phyloP scores from a whole-genome alignment of 257 asterid genomes.

The Scutellaria minor region DNA sequence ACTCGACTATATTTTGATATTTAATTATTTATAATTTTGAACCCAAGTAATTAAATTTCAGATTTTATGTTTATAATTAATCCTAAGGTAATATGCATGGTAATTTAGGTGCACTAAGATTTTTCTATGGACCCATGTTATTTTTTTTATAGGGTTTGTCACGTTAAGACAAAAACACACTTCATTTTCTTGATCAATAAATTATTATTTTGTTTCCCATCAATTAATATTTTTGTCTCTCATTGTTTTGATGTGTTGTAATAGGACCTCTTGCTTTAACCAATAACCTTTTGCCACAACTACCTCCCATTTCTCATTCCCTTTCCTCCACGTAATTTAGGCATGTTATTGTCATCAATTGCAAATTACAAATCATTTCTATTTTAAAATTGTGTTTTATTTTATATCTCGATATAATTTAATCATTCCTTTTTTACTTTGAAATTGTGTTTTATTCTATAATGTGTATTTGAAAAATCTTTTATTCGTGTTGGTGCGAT shows the following conservation, averaged over 20 bases:
- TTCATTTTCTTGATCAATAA: constrained; percentile 41
- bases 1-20: too few relatives aligned
- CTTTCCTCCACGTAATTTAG: constrained; percentile 45
- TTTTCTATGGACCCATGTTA: constrained; percentile 39
- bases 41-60: too few relatives aligned
- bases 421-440: too few relatives aligned
- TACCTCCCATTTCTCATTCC: constrained; percentile 29
- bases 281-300: constrained; percentile 45
- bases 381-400: not conserved
- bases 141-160: constrained; percentile 10
- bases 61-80: not conserved
- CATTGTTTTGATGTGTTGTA: constrained; percentile 32
- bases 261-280: constrained; percentile 41
- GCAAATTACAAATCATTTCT: too few relatives aligned
- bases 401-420: not conserved
- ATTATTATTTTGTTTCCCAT: constrained; percentile 31
- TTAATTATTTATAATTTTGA: too few relatives aligned
- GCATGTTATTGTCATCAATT: constrained; percentile 19
- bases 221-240: constrained; percentile 36
- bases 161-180: constrained; percentile 39
- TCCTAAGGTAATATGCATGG: constrained; percentile 31
- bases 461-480: too few relatives aligned
- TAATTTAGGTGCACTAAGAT: constrained; percentile 27
- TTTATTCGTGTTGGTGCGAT: too few relatives aligned
- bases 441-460: too few relatives aligned